These are phyloP conservation scores for Colletotrichum sansevieriae DNA, from an alignment of 2,329 filamentous ascomycete species.

Conservation along the genomic window DNA sequence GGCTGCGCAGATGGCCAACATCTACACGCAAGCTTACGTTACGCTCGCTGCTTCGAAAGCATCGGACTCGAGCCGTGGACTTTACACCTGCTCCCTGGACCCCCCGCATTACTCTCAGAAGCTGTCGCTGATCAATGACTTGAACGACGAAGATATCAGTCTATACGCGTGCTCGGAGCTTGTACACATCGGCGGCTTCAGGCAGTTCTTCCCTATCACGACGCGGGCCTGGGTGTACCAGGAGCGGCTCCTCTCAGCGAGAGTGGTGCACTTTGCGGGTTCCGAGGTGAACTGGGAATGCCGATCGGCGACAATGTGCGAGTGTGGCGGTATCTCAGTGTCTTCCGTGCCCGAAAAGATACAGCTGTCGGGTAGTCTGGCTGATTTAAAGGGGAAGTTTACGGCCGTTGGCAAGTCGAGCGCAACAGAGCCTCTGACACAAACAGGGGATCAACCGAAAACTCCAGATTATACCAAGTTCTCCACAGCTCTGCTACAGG, in stretches of 20 bases:
- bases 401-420: neutral
- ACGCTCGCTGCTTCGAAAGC: slow-evolving; percentile 17
- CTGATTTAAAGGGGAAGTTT: neutral
- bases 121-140: neutral
- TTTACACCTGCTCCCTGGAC: neutral
- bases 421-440: neutral
- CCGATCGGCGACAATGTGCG: neutral
- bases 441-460: neutral
- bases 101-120: neutral
- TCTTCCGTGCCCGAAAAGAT: neutral
- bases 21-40: slow-evolving; percentile 41
- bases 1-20: slow-evolving; percentile 26
- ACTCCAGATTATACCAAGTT: neutral
- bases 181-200: neutral
- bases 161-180: neutral
- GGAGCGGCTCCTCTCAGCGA: slow-evolving; percentile 1
- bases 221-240: slow-evolving; percentile 8
- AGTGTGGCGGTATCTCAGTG: neutral
- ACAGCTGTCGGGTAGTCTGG: neutral
- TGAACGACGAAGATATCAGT: neutral
- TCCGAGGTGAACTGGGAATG: slow-evolving; percentile 12
- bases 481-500: neutral
- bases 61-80: neutral
- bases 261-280: neutral
- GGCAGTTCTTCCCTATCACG: neutral